Evolutionary conservation across 306 rosid genomes (phyloP).

Genomic region (Hippophae rhamnoides): DNA sequence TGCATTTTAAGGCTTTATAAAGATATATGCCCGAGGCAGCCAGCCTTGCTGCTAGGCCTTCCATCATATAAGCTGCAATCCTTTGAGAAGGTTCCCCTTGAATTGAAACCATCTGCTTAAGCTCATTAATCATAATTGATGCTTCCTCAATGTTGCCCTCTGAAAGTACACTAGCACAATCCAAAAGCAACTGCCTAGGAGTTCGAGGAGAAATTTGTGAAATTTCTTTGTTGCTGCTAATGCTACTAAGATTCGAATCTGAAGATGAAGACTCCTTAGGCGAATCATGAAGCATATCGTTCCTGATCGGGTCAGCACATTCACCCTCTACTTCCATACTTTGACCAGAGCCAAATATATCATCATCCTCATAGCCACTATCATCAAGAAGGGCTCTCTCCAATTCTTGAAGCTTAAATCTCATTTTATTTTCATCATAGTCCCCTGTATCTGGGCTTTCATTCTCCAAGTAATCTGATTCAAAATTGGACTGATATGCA

Average conservation of each 20-base stretch:
- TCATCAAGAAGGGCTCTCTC: constrained; percentile 82
- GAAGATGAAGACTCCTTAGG: constrained; percentile 69
- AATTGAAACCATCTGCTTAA: constrained; percentile 70
- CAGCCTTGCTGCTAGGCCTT: constrained; percentile 89
- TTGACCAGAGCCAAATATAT: constrained; percentile 8
- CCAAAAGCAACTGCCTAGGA: constrained; percentile 58
- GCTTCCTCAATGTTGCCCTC: constrained; percentile 58
- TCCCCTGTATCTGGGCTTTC: constrained; percentile 39
- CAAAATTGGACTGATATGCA: constrained; percentile 30
- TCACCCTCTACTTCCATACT: constrained; percentile 82
- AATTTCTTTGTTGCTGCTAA: constrained; percentile 48
- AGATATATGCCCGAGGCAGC: constrained; percentile 65
- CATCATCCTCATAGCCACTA: constrained; percentile 40
- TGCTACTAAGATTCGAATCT: constrained; percentile 52
- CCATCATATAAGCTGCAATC: constrained; percentile 98
- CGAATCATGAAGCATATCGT: constrained; percentile 43
- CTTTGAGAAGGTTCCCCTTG: constrained; percentile 95
- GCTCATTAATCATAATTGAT: constrained; percentile 52
- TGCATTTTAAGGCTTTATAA: constrained; percentile 77
- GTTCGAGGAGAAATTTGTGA: constrained; percentile 33
- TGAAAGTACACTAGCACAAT: constrained; percentile 68
- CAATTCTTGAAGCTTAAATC: constrained; percentile 67
- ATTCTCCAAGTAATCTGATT: constrained; percentile 48
- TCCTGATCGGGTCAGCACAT: constrained; percentile 53
- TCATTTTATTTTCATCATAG: constrained; percentile 49